Evolutionary conservation across 208 protist genomes (phyloP).

Genomic region (Herpetomonas samuelpessoai): DNA sequence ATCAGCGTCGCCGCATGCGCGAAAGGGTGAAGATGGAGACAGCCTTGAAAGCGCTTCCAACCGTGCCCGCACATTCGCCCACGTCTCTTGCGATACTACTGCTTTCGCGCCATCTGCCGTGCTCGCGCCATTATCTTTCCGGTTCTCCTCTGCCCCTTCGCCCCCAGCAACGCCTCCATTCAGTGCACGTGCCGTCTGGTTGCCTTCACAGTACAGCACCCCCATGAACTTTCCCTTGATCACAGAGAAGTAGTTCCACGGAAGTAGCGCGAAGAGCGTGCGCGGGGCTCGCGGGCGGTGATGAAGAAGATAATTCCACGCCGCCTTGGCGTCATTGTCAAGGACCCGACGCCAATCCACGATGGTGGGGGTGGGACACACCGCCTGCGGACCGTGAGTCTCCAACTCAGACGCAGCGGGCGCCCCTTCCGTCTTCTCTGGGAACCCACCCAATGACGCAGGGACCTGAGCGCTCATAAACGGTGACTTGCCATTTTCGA

Average conservation of each 20-base stretch:
- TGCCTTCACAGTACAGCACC: too few relatives aligned
- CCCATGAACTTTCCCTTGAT: too few relatives aligned
- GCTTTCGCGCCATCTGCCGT: neutral
- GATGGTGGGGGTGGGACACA: neutral
- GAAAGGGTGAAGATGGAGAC: neutral
- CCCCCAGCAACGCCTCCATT: neutral
- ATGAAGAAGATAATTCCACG: constrained; percentile 3
- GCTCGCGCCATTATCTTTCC: neutral
- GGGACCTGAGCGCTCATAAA: too few relatives aligned
- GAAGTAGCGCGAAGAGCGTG: constrained; percentile 10
- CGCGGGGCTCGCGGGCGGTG: neutral
- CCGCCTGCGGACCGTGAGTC: neutral
- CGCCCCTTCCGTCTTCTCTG: too few relatives aligned
- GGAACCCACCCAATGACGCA: too few relatives aligned
- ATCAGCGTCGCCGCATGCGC: neutral
- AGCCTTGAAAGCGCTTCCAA: neutral
- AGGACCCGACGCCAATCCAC: neutral
- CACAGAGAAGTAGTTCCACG: neutral
- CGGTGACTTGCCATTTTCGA: too few relatives aligned
- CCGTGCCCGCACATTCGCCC: neutral
- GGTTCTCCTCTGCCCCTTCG: neutral
- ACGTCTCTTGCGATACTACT: neutral
- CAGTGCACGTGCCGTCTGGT: neutral
- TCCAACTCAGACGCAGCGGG: too few relatives aligned
- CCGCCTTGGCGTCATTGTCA: neutral